Conservation (phyloP, 176 grass and related monocot species). For the Thinopyrum elongatum region DNA sequence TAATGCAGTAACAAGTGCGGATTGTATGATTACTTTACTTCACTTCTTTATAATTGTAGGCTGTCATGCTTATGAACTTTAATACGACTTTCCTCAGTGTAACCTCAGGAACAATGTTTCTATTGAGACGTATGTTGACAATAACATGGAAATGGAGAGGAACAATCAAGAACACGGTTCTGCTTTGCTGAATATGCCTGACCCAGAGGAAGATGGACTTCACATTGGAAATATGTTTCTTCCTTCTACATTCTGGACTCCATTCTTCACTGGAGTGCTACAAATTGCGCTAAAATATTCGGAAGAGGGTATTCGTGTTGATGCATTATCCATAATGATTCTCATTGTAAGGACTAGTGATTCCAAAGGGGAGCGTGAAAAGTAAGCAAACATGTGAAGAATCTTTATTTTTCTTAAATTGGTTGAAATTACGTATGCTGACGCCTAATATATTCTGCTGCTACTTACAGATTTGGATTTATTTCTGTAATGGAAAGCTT, state of each 20-base stretch:
- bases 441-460: conserved; percentile 25
- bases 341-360: conserved; percentile 66
- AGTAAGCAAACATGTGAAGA: conserved; percentile 41
- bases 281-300: conserved; percentile 47
- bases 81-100: conserved; percentile 96
- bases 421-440: neutral
- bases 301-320: conserved; percentile 46
- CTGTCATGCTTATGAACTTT: conserved; percentile 73
- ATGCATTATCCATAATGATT: conserved; percentile 87
- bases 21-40: conserved; percentile 5
- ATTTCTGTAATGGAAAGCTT: conserved; percentile 57
- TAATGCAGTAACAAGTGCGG: neutral
- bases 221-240: conserved; percentile 33
- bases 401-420: conserved; percentile 28
- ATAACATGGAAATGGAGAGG: conserved; percentile 25
- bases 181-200: neutral
- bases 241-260: conserved; percentile 56
- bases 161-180: conserved; percentile 28
- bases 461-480: conserved; percentile 67
- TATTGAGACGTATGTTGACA: conserved; percentile 30
- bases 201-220: conserved; percentile 21
- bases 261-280: conserved; percentile 54
- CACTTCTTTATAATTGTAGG: conserved; percentile 36
- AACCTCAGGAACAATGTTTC: conserved; percentile 77
- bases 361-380: conserved; percentile 57